These are phyloP conservation scores for Amauroascus verrucosus DNA, from an alignment of 2,329 filamentous ascomycete genomes.

Conservation along the genomic window DNA sequence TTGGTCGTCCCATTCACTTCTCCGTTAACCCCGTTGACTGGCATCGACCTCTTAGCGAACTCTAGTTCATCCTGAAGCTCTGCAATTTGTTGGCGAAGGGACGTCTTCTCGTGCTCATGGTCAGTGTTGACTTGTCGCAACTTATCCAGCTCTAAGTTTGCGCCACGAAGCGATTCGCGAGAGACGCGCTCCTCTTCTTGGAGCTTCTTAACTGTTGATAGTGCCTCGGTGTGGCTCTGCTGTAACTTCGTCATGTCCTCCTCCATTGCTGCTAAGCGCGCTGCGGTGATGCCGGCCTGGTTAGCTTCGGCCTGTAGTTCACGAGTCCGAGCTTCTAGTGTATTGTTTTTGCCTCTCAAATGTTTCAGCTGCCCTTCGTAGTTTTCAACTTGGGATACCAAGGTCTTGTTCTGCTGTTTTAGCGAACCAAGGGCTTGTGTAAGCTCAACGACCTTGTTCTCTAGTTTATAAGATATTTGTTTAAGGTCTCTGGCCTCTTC, in stretches of 20 bases:
- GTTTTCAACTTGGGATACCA: conserved; percentile 81
- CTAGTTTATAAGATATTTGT: conserved; percentile 98
- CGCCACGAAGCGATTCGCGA: conserved; percentile 67
- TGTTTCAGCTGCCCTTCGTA: conserved; percentile 95
- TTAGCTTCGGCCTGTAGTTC: conserved; percentile 95
- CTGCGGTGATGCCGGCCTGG: conserved; percentile 90
- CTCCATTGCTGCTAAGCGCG: conserved; percentile 81
- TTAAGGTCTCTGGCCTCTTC: conserved; percentile 97
- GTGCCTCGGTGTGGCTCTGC: conserved; percentile 78
- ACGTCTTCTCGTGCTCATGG: conserved; percentile 75
- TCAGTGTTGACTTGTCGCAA: conserved; percentile 63
- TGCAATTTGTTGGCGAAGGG: conserved; percentile 74
- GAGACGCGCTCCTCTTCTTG: conserved; percentile 88
- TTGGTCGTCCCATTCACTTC: conserved; percentile 49
- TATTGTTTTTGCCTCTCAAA: conserved; percentile 86
- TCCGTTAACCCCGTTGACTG: conserved; percentile 53
- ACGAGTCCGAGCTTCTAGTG: conserved; percentile 78
- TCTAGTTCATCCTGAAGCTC: conserved; percentile 91
- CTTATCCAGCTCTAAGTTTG: conserved; percentile 70
- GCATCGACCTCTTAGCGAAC: conserved; percentile 65
- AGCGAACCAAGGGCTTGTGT: conserved; percentile 86
- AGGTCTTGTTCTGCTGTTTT: conserved; percentile 86
- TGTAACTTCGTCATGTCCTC: conserved; percentile 92
- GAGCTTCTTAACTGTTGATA: conserved; percentile 79
- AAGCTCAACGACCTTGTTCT: conserved; percentile 98